Conservation (phyloP, 2,329 filamentous ascomycete genomes). For the Microsporum audouinii region DNA sequence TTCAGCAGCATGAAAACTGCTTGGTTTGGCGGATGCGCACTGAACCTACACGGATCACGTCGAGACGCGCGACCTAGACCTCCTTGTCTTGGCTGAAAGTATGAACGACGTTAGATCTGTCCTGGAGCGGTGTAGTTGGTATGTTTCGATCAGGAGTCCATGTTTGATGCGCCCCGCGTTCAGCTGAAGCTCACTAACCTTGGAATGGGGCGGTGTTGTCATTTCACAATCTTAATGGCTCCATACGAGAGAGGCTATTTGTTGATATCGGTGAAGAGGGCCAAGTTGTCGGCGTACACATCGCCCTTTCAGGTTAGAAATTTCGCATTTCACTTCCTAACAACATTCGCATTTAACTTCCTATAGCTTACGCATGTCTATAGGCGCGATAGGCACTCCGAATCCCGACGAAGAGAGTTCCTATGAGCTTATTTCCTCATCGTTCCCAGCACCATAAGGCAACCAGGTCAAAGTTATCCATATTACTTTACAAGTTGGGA, state of each 20-base stretch:
- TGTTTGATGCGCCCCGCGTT: too few relatives aligned
- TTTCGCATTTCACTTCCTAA: background rate
- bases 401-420: background rate
- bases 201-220: background rate
- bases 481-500: constrained; percentile 7
- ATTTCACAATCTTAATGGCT: background rate
- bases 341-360: background rate
- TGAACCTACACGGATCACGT: background rate
- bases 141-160: background rate
- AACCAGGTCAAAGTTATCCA: constrained; percentile 7
- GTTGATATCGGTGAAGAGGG: background rate
- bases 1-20: background rate
- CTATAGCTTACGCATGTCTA: background rate
- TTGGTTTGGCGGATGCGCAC: background rate
- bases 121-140: background rate
- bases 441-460: constrained; percentile 8
- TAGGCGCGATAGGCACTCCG: background rate
- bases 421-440: constrained; percentile 7
- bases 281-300: background rate
- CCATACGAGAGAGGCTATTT: background rate
- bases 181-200: background rate
- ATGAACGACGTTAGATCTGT: background rate
- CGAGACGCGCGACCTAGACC: background rate
- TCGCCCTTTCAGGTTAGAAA: background rate
- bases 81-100: background rate